Conservation (phyloP, 306 rosid genomes). For the Quercus rubra region DNA sequence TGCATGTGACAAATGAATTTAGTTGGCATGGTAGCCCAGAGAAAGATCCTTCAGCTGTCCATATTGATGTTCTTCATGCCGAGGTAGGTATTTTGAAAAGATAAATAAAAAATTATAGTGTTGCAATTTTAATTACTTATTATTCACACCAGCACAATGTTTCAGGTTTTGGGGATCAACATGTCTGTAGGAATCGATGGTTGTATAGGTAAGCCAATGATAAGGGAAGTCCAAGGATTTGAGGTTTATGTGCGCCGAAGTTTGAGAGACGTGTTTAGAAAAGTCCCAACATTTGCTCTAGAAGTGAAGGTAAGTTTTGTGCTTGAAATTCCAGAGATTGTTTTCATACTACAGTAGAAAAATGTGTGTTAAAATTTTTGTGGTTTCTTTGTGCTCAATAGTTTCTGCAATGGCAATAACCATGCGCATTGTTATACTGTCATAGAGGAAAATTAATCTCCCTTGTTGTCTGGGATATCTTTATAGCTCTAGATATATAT, state of each 20-base stretch:
- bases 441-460: background rate
- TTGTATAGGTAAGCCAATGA: constrained; percentile 83
- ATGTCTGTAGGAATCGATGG: constrained; percentile 89
- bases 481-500: background rate
- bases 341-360: background rate
- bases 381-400: background rate
- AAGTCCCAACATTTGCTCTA: constrained; percentile 86
- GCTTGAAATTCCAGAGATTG: constrained; percentile 5
- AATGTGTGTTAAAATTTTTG: background rate
- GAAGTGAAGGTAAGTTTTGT: constrained; percentile 75
- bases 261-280: constrained; percentile 93
- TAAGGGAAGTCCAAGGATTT: constrained; percentile 85
- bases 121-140: constrained; percentile 7
- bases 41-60: constrained; percentile 89
- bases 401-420: background rate
- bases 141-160: constrained; percentile 23
- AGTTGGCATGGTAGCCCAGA: constrained; percentile 91
- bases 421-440: background rate
- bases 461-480: background rate
- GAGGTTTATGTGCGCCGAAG: constrained; percentile 85
- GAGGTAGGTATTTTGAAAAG: constrained; percentile 52
- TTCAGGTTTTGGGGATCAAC: constrained; percentile 89
- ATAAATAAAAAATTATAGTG: background rate
- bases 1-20: constrained; percentile 71
- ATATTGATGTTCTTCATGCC: constrained; percentile 82